phyloP scores from a whole-genome alignment of 169 alveolate genomes.

The Plasmodium sp. region DNA sequence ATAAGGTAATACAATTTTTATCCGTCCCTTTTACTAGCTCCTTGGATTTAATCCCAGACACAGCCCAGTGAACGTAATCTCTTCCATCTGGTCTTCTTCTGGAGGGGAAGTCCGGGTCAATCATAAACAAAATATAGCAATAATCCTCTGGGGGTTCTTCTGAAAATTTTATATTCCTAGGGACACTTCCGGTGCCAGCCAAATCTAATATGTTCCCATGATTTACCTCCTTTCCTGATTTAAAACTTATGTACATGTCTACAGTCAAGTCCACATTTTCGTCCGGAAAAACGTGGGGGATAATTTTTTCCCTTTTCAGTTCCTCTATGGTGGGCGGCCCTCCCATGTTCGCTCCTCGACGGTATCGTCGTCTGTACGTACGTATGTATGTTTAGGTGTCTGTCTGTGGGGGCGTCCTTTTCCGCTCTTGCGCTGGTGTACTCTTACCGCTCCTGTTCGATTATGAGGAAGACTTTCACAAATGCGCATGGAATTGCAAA shows the following conservation, averaged over 20 bases:
- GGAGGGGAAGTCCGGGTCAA: constrained; percentile 70
- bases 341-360: constrained; percentile 1
- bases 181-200: constrained; percentile 68
- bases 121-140: constrained; percentile 65
- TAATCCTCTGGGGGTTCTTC: constrained; percentile 72
- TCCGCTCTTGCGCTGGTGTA: neutral
- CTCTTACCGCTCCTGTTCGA: neutral
- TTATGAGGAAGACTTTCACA: neutral
- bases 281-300: constrained; percentile 64
- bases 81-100: constrained; percentile 72
- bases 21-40: constrained; percentile 68
- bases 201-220: constrained; percentile 50
- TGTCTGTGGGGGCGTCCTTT: neutral
- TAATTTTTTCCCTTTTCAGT: constrained; percentile 63
- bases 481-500: neutral
- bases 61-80: constrained; percentile 68
- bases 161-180: constrained; percentile 65
- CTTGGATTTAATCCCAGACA: constrained; percentile 69
- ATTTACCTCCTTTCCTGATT: constrained; percentile 70
- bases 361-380: neutral
- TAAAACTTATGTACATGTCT: constrained; percentile 49
- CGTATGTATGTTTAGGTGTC: neutral
- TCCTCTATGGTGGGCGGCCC: constrained; percentile 52
- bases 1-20: constrained; percentile 40
- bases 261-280: constrained; percentile 38